These are phyloP conservation scores for Trichoderma atroviride DNA, from an alignment of 2,329 filamentous ascomycete genomes.

Conservation along the genomic window DNA sequence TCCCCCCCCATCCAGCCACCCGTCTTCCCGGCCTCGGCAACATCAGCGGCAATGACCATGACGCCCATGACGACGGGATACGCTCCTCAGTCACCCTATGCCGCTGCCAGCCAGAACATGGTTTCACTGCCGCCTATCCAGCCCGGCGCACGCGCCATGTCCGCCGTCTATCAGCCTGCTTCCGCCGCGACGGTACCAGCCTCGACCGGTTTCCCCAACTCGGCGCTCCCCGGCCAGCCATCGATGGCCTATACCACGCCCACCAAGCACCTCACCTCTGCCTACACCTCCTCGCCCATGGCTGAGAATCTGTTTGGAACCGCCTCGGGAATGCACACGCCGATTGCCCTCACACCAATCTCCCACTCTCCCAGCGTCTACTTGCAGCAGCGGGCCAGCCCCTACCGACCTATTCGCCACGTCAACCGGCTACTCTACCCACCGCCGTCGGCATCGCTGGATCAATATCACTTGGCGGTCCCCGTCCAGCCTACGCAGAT, in stretches of 20 bases:
- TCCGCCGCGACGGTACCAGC: slow-evolving; percentile 33
- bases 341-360: slow-evolving; percentile 61
- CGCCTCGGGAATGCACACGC: slow-evolving; percentile 58
- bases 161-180: slow-evolving; percentile 67
- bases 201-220: slow-evolving; percentile 32
- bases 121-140: slow-evolving; percentile 66
- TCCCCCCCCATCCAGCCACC: slow-evolving; percentile 30
- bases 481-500: slow-evolving; percentile 69
- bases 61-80: slow-evolving; percentile 41
- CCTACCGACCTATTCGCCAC: slow-evolving; percentile 86
- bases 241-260: slow-evolving; percentile 52
- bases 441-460: slow-evolving; percentile 76
- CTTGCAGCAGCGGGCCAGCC: slow-evolving; percentile 84
- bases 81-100: slow-evolving; percentile 45
- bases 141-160: slow-evolving; percentile 69
- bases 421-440: slow-evolving; percentile 92
- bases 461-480: slow-evolving; percentile 67
- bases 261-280: slow-evolving; percentile 51
- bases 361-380: slow-evolving; percentile 87
- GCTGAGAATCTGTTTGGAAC: slow-evolving; percentile 60
- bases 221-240: slow-evolving; percentile 34
- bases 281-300: slow-evolving; percentile 65
- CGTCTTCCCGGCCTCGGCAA: slow-evolving; percentile 37
- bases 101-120: slow-evolving; percentile 35
- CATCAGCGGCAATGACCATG: not conserved